phyloP scores from a whole-genome alignment of 139 green algal species.

The Penium margaritaceum region DNA sequence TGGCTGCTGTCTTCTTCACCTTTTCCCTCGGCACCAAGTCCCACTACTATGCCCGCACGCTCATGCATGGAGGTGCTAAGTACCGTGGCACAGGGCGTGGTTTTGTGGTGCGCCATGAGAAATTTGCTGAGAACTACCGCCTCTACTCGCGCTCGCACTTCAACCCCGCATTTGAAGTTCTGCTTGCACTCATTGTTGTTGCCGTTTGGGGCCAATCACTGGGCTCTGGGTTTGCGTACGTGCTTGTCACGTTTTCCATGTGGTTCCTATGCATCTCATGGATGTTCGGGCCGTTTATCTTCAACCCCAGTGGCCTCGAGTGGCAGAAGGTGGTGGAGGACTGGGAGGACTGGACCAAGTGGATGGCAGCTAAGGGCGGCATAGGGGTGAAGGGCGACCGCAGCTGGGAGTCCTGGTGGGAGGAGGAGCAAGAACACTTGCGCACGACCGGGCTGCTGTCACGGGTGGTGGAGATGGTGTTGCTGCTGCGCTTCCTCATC shows the following conservation, averaged over 20 bases:
- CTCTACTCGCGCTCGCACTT: conserved; percentile 39
- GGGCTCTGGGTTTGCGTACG: neutral
- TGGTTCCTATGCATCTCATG: conserved; percentile 20
- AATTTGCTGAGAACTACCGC: conserved; percentile 33
- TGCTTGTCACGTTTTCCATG: conserved; percentile 16
- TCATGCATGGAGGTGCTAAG: conserved; percentile 41
- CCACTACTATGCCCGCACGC: conserved; percentile 58
- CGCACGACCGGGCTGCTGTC: conserved; percentile 13
- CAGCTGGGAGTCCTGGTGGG: conserved; percentile 40
- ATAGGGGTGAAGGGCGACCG: conserved; percentile 11
- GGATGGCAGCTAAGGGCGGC: conserved; percentile 14
- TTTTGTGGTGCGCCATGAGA: conserved; percentile 62
- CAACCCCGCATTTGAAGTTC: conserved; percentile 2
- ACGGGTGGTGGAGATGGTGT: conserved; percentile 23
- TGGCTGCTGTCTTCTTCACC: conserved; percentile 41
- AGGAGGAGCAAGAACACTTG: conserved; percentile 31
- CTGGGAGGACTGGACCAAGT: conserved; percentile 26
- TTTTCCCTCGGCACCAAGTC: conserved; percentile 55
- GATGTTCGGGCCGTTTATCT: conserved; percentile 40
- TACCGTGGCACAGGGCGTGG: conserved; percentile 72
- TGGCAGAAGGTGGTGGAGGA: conserved; percentile 43
- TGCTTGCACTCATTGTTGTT: neutral
- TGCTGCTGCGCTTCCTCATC: conserved; percentile 29
- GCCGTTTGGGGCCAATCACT: neutral
- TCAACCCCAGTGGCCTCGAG: conserved; percentile 39